Evolutionary conservation across 768 basidiomycete species (phyloP).

Genomic region (Boletus patriciae): DNA sequence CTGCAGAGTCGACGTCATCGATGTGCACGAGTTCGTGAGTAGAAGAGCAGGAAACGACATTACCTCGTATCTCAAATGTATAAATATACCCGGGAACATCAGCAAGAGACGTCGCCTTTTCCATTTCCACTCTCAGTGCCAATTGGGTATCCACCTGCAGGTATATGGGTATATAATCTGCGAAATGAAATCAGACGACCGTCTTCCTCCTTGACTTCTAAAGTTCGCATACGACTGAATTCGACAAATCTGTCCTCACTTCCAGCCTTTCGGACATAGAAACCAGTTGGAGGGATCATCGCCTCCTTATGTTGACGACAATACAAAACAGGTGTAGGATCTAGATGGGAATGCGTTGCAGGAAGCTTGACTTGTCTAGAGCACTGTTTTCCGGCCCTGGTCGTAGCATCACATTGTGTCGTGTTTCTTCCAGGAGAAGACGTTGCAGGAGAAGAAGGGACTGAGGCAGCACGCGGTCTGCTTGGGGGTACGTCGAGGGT

Average conservation of each 20-base stretch:
- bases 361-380: conserved; percentile 54
- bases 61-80: conserved; percentile 76
- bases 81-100: conserved; percentile 81
- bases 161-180: conserved; percentile 73
- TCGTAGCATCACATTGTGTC: conserved; percentile 61
- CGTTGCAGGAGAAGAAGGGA: conserved; percentile 16
- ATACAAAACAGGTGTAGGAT: conserved; percentile 42
- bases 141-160: conserved; percentile 60
- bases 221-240: conserved; percentile 49
- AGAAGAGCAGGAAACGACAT: conserved; percentile 4
- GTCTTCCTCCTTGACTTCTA: background rate
- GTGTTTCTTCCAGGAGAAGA: conserved; percentile 20
- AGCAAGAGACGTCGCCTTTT: conserved; percentile 48
- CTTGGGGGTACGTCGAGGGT: conserved; percentile 6
- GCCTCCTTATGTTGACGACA: conserved; percentile 66
- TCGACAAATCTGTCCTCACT: conserved; percentile 46
- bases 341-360: conserved; percentile 22
- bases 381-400: conserved; percentile 65
- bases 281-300: conserved; percentile 53
- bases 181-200: conserved; percentile 8
- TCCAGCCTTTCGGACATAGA: conserved; percentile 50
- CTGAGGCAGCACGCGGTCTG: conserved; percentile 25
- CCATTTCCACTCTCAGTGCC: conserved; percentile 55
- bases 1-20: conserved; percentile 21
- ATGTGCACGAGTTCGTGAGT: background rate